These are phyloP conservation scores for Nannochloropsis salina DNA, from an alignment of 108 stramenopile genomes.

Conservation along the genomic window DNA sequence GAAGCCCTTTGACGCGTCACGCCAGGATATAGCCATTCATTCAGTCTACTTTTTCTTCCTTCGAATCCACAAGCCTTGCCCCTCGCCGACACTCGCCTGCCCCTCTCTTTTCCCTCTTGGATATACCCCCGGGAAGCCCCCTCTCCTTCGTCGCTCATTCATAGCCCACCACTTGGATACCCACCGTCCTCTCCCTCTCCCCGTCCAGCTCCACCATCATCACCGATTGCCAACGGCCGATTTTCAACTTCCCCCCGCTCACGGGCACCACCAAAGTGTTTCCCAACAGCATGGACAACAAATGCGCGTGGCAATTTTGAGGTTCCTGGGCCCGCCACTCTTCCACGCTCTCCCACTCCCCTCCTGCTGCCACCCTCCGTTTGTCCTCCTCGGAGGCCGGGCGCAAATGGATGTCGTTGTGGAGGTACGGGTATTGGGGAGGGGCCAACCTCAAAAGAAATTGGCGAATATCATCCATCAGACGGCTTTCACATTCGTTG, in stretches of 20 bases:
- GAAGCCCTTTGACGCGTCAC: too few species aligned
- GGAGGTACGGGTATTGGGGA: not conserved
- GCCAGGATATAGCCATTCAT: too few species aligned
- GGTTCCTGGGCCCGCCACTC: constrained; percentile 20
- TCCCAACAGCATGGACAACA: not conserved
- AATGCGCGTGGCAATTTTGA: not conserved
- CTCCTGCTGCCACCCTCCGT: not conserved
- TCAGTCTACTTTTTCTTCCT: too few species aligned
- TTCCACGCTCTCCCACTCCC: not conserved
- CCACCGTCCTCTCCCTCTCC: constrained; percentile 8
- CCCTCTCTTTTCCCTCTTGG: not conserved
- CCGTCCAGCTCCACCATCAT: constrained; percentile 19
- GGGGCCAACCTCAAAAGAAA: not conserved
- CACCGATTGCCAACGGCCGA: not conserved
- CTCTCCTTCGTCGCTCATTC: not conserved
- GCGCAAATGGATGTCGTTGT: constrained; percentile 23
- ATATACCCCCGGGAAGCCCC: too few species aligned
- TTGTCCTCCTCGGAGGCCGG: not conserved
- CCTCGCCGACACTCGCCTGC: not conserved
- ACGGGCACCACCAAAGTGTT: not conserved
- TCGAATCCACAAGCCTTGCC: too few species aligned
- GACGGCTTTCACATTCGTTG: not conserved
- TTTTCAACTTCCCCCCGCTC: constrained; percentile 3
- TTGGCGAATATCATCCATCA: constrained; percentile 16
- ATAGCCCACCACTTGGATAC: constrained; percentile 17